phyloP scores from a whole-genome alignment of 2,329 filamentous ascomycete species.

The Coniella vitis region DNA sequence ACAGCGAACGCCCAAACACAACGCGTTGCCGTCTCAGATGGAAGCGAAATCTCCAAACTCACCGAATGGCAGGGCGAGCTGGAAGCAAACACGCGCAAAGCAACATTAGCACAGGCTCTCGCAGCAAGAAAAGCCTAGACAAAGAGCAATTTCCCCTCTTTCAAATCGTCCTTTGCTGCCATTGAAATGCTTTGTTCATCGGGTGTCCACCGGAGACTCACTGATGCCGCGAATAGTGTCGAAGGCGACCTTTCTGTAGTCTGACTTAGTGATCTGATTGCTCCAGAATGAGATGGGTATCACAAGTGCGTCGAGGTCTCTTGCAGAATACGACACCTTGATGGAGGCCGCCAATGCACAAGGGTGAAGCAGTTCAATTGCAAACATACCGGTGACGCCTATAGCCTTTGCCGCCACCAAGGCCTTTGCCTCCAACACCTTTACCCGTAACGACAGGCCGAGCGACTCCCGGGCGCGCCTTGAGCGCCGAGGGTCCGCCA shows the following conservation, averaged over 20 bases:
- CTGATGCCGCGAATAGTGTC: constrained; percentile 46
- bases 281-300: background rate
- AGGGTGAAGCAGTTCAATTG: too few relatives aligned
- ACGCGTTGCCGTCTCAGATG: background rate
- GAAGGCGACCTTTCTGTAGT: constrained; percentile 38
- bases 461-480: constrained; percentile 11
- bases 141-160: background rate
- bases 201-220: too few relatives aligned
- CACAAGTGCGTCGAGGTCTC: too few relatives aligned
- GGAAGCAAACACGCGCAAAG: background rate
- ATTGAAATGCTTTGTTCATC: too few relatives aligned
- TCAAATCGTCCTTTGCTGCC: too few relatives aligned
- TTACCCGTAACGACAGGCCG: constrained; percentile 16
- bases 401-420: constrained; percentile 18
- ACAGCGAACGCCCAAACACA: background rate
- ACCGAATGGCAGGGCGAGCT: constrained; percentile 16
- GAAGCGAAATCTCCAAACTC: constrained; percentile 3
- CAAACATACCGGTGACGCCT: constrained; percentile 23
- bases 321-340: too few relatives aligned
- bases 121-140: background rate
- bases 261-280: too few relatives aligned
- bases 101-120: background rate
- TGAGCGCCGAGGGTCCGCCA: constrained; percentile 24
- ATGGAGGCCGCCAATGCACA: too few relatives aligned
- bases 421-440: constrained; percentile 18